Conservation (phyloP, 2,329 filamentous ascomycete species). For the Pseudohalonectria lignicola region DNA sequence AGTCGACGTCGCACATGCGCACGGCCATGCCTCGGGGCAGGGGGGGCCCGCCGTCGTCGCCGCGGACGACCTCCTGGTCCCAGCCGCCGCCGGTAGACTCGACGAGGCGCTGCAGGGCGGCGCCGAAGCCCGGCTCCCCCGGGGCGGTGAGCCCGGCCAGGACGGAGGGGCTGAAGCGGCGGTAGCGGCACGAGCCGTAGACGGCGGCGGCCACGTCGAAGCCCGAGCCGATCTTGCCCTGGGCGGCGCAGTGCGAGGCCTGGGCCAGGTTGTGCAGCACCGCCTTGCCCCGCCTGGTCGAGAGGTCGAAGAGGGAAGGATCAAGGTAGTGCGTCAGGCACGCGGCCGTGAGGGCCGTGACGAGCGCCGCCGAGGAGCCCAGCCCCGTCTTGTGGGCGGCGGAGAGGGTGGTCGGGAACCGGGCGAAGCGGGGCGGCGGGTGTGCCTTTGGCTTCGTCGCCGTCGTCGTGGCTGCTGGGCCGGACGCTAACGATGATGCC, state of each 20-base stretch:
- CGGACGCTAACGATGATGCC: too few species aligned
- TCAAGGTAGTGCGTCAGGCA: slow-evolving; percentile 68
- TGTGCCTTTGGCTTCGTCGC: background rate
- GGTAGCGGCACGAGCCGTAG: slow-evolving; percentile 83
- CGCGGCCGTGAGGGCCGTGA: slow-evolving; percentile 74
- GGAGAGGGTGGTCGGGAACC: slow-evolving; percentile 64
- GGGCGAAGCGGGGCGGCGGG: slow-evolving; percentile 55
- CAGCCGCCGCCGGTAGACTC: slow-evolving; percentile 44
- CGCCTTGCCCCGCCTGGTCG: slow-evolving; percentile 38
- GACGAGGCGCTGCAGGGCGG: slow-evolving; percentile 53
- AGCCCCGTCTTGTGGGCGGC: slow-evolving; percentile 91
- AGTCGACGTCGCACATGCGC: slow-evolving; percentile 93
- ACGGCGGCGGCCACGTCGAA: slow-evolving; percentile 93
- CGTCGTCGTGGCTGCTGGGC: slow-evolving; percentile 1
- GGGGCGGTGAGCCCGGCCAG: slow-evolving; percentile 57
- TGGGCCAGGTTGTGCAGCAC: slow-evolving; percentile 88
- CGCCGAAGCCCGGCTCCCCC: slow-evolving; percentile 55
- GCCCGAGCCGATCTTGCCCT: slow-evolving; percentile 91
- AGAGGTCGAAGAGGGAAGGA: slow-evolving; percentile 41
- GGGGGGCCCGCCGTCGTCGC: slow-evolving; percentile 39
- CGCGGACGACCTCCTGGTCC: slow-evolving; percentile 69
- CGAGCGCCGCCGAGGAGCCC: slow-evolving; percentile 86
- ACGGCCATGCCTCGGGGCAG: slow-evolving; percentile 66
- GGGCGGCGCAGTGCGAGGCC: slow-evolving; percentile 85
- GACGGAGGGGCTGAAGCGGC: slow-evolving; percentile 77